Evolutionary conservation across 108 stramenopile genomes (phyloP).

Genomic region (Fragilaria crotonensis): DNA sequence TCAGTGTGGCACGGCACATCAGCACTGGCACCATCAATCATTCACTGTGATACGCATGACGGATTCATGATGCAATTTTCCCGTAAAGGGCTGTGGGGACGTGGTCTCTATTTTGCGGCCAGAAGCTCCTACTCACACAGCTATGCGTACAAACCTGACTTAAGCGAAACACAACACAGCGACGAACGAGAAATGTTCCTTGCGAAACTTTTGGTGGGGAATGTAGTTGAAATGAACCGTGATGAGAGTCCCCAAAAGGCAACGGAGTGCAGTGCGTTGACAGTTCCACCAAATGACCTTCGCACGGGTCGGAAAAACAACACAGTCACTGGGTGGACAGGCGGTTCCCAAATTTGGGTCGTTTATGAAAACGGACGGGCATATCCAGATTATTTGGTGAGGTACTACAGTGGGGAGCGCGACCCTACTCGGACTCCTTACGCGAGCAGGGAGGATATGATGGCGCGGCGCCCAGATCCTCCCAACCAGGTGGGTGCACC

Average conservation of each 20-base stretch:
- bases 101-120: slow-evolving; percentile 2
- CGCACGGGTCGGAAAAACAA: neutral
- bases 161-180: neutral
- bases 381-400: slow-evolving; percentile 3
- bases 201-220: slow-evolving; percentile 1
- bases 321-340: slow-evolving; percentile 1
- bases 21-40: neutral
- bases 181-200: slow-evolving; percentile 6
- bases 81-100: neutral
- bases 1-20: slow-evolving; percentile 6
- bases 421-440: neutral
- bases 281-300: neutral
- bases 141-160: slow-evolving; percentile 3
- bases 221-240: neutral
- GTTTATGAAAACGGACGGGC: slow-evolving; percentile 11
- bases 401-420: neutral
- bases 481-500: no score
- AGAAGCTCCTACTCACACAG: neutral
- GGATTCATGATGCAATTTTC: slow-evolving; percentile 11
- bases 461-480: no score
- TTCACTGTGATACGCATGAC: slow-evolving; percentile 4
- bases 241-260: neutral
- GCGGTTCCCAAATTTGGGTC: neutral
- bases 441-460: no score
- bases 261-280: neutral